Base-by-base conservation (phyloP, 163 green algal genomes). In the Scenedesmus sp. region DNA sequence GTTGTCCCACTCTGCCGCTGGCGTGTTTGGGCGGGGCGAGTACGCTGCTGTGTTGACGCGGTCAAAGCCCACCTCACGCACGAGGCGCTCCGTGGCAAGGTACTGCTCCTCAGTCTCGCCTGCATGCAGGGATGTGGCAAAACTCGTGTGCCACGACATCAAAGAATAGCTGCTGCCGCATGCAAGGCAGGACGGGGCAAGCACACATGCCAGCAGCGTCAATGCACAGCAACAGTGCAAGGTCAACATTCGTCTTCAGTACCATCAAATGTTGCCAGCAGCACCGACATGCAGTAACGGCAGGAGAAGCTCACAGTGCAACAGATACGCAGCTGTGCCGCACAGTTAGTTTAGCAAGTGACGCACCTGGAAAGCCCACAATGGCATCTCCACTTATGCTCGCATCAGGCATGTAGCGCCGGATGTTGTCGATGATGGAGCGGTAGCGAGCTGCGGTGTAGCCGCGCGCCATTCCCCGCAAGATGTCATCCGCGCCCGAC, bases 21-120 rank as follows among this genome's bases (percentile, higher is more conserved):
- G 97, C 13, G 98, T 99, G 95, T 98, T 98, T 26, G 98, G 98
- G 3, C 98, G 95, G 0, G 97, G 97, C 0, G 95, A 98, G 95
- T 99, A 99, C 2, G 98, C 98, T 26, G 98, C 98, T 26, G 98
- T 99, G 96, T 99, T 99, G 89, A 99, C 98, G 13, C 96, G 93
- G 96, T 99, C 98, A 94, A 99, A 99, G 43, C 96, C 96, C 2
- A 99, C 93, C 91, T 98, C 95, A n/a, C 95, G 90, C 87, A 98
- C 95, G 42, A 99, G 92, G 10, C 70, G 83, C 90, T 98, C 93
- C 18, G 98, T 99, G 44, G 92, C 76, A 89, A 97, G 82, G 94
- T 99, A 99, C 94, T 99, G 97, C 95, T 99, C 98, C 94, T 99
- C 98, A 7, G 96, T 99, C 95, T 99, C 98, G 3, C 97, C 93